These are phyloP conservation scores for Nissolia schottii DNA, from an alignment of 306 rosid genomes.

Conservation along the genomic window DNA sequence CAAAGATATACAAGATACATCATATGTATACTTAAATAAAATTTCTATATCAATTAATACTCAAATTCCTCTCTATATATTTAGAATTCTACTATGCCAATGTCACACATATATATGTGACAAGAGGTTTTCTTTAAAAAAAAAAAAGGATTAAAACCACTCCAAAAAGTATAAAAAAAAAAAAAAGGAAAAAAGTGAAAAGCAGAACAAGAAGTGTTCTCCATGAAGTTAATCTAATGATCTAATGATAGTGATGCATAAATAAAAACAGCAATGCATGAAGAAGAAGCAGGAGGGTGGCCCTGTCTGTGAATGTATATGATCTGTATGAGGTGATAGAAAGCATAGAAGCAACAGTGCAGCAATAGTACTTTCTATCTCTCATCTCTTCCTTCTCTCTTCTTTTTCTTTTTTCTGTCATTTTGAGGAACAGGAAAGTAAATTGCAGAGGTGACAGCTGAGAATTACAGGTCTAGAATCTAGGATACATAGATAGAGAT, in stretches of 20 bases:
- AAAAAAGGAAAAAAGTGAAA: not conserved
- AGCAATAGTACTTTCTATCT: not conserved
- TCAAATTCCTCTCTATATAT: too few relatives aligned
- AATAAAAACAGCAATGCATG: not conserved
- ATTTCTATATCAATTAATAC: too few relatives aligned
- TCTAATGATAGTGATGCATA: not conserved
- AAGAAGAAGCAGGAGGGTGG: not conserved
- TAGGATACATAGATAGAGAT: not conserved
- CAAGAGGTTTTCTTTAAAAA: too few relatives aligned
- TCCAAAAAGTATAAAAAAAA: not conserved
- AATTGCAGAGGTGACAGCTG: conserved; percentile 31
- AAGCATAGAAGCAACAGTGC: not conserved
- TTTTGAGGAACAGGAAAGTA: conserved; percentile 15
- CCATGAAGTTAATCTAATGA: not conserved
- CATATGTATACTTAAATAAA: too few relatives aligned
- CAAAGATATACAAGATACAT: too few relatives aligned
- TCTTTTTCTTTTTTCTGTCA: not conserved
- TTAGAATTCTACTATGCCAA: too few relatives aligned
- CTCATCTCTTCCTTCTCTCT: not conserved
- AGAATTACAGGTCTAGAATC: not conserved
- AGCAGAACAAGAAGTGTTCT: not conserved
- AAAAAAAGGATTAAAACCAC: too few relatives aligned
- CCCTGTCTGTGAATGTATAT: not conserved
- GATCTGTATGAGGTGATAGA: not conserved
- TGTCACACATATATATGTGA: too few relatives aligned